Percentiles rank a stretch among this genome's conserved stretches.
phyloP scores from a whole-genome alignment of 2,329 filamentous ascomycete genomes.

The Talaromyces atroroseus region DNA sequence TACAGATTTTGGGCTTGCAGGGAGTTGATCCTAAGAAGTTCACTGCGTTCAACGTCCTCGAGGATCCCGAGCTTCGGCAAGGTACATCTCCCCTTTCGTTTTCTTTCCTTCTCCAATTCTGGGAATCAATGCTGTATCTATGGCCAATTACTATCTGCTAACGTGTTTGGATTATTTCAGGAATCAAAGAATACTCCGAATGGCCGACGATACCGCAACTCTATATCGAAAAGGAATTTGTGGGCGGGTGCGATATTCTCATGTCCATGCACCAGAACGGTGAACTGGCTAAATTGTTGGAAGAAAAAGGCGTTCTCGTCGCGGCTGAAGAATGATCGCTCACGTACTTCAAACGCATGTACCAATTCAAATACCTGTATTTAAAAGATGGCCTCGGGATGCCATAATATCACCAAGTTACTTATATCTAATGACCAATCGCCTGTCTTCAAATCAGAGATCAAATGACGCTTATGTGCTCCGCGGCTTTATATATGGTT shows the following conservation, averaged over 20 bases:
- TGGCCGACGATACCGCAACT: constrained; percentile 98
- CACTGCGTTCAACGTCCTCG: constrained; percentile 94
- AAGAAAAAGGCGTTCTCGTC: constrained; percentile 84
- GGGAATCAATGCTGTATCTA: too few relatives aligned
- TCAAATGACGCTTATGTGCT: constrained; percentile 2
- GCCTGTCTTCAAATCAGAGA: not conserved
- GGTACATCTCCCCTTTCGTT: constrained; percentile 48
- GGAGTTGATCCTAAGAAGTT: constrained; percentile 95
- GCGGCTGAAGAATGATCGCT: constrained; percentile 46
- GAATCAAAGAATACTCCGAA: constrained; percentile 98
- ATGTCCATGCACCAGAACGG: constrained; percentile 97
- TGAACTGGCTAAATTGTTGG: constrained; percentile 82
- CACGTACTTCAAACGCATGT: not conserved
- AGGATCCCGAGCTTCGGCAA: constrained; percentile 78
- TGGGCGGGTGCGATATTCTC: constrained; percentile 96
- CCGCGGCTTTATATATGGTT: not conserved
- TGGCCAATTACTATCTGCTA: not conserved
- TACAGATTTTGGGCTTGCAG: constrained; percentile 91
- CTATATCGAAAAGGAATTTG: constrained; percentile 91
- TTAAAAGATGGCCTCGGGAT: not conserved
- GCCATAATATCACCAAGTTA: not conserved
- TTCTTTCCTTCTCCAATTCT: not conserved
- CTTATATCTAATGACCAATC: not conserved
- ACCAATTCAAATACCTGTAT: not conserved
- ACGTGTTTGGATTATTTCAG: constrained; percentile 40